Base-by-base conservation (phyloP, 768 basidiomycete genomes). In the Glaciozyma antarctica region DNA sequence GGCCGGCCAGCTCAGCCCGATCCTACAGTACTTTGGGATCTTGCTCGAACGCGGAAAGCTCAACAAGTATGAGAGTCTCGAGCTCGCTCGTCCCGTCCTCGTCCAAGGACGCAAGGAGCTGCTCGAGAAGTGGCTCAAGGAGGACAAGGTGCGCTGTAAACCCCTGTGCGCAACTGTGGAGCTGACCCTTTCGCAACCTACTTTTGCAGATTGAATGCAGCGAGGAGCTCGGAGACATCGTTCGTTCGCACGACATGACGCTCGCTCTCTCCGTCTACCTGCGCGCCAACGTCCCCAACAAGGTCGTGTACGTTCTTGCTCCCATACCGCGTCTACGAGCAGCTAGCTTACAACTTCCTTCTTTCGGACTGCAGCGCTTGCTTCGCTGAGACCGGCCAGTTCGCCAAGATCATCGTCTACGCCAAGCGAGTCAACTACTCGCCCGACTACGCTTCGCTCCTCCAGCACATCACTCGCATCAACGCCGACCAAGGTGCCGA, bases 41-140 rank as follows among this genome's bases (percentile, higher is more conserved):
- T 79, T 99, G n/a, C 81, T 99, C 52, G 95, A 98, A 81, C 95
- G 93, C 78, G 95, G 95, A 30, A 91, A 95, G 78, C 83, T 99
- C 64, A 99, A 99, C 78, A 91, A 94, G 75, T 83, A 87, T 13
- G 95, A 99, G 77, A 93, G 90, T 19, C 77, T 99, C 41, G 95
- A 99, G 76, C 83, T 99, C 54, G 95, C 95, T 2, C 85, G 92
- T 55, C 95, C 95, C 22, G 95, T 99, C 12, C 79, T 99, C 53
- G 87, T 89, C 71, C 95, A 99, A 78, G 91, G 91, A 44, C 85
- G 91, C 76, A 98, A 99, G 78, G 90, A 97, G 74, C 80, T 98
- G 53, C 80, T 99, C 21, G 95, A 99, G 80, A 98, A 98, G 74
- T 99, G 95, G 95, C 79, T 99, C 67, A 99, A 99, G 78, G 95